Conservation (phyloP, 768 basidiomycete species). For the Amanita polypyramis region DNA sequence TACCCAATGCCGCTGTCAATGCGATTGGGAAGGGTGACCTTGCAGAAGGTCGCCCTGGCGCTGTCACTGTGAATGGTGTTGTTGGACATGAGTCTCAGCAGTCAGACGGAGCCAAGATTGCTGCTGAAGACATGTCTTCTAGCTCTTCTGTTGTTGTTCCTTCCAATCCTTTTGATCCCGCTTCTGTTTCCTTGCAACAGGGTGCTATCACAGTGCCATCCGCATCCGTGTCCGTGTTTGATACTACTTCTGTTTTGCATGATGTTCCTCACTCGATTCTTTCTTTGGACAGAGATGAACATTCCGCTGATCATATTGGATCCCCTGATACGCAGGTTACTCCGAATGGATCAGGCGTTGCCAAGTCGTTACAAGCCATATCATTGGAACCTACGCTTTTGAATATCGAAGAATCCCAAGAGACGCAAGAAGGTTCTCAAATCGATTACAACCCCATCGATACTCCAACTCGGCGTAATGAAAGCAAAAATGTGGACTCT, state of each 20-base stretch:
- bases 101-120: not conserved
- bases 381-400: constrained; percentile 45
- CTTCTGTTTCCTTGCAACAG: constrained; percentile 19
- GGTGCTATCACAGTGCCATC: constrained; percentile 20
- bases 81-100: constrained; percentile 6
- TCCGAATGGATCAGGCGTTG: constrained; percentile 9
- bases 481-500: constrained; percentile 9
- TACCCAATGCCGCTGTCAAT: constrained; percentile 12
- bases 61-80: not conserved
- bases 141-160: constrained; percentile 1
- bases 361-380: constrained; percentile 30
- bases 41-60: not conserved
- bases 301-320: constrained; percentile 37
- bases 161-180: constrained; percentile 6
- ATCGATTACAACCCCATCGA: constrained; percentile 1
- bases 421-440: constrained; percentile 14
- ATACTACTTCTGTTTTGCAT: constrained; percentile 25
- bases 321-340: constrained; percentile 30
- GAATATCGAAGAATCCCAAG: constrained; percentile 23
- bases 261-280: constrained; percentile 26
- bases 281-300: constrained; percentile 31
- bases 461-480: constrained; percentile 8
- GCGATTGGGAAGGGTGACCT: constrained; percentile 14
- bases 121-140: not conserved
- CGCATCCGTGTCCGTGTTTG: constrained; percentile 41